Evolutionary conservation across 495 filamentous ascomycete species (phyloP), one percentile per base, ranked within the genome.

Genomic region (Cenococcum geophilum): DNA sequence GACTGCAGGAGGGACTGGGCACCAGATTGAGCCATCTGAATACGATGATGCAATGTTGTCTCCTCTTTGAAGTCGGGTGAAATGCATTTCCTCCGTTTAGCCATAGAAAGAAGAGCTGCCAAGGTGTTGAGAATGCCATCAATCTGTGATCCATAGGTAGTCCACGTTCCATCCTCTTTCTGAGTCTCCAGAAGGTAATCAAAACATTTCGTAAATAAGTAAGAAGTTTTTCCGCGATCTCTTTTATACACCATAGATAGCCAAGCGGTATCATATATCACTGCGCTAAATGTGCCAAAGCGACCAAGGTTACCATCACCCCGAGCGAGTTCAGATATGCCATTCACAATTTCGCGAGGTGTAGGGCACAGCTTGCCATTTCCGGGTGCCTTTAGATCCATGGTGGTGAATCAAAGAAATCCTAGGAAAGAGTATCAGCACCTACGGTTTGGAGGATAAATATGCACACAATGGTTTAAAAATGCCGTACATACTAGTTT

Each of bases 261-360:
- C 78, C 77, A 80, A 4, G 77, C 76, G 5, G 78, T 78, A 50
- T 78, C 77, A 60, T 80, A 79, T 36, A 77, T 35, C n/a, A n/a
- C n/a, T n/a, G n/a, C n/a, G n/a, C n/a, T n/a, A n/a, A n/a, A n/a
- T n/a, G n/a, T n/a, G n/a, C n/a, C n/a, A n/a, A n/a, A n/a, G n/a
- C n/a, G n/a, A n/a, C n/a, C n/a, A n/a, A n/a, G n/a, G n/a, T n/a
- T n/a, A n/a, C n/a, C n/a, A n/a, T n/a, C n/a, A n/a, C n/a, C n/a
- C n/a, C n/a, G n/a, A n/a, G n/a, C n/a, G n/a, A n/a, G n/a, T n/a
- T n/a, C n/a, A n/a, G n/a, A n/a, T n/a, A n/a, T n/a, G n/a, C n/a
- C n/a, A n/a, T n/a, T n/a, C n/a, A n/a, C n/a, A n/a, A n/a, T n/a
- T n/a, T n/a, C n/a, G n/a, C n/a, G n/a, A n/a, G n/a, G n/a, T n/a